phyloP scores from a whole-genome alignment of 345 rosid species.

The Lepidium africanum region DNA sequence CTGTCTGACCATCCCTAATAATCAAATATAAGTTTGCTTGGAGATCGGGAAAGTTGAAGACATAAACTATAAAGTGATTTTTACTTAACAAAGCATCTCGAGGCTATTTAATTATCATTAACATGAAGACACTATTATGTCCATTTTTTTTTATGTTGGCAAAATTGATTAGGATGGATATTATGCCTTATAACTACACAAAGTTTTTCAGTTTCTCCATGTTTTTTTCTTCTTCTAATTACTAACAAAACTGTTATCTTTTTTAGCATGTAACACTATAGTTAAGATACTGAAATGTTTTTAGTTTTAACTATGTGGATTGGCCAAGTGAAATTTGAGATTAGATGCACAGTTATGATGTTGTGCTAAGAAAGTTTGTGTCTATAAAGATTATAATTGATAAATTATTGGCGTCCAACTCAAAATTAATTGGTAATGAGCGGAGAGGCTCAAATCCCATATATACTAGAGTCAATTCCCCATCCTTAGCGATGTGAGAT shows the following conservation, averaged over 20 bases:
- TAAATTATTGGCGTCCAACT: no score
- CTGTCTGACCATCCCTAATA: conserved; percentile 24
- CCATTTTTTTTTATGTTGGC: no score
- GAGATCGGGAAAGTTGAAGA: conserved; percentile 29
- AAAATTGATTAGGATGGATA: neutral
- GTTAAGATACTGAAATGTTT: neutral
- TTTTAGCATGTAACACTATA: neutral
- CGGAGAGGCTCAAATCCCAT: no score
- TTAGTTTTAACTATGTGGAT: neutral
- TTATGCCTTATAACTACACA: neutral
- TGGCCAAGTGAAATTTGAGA: neutral
- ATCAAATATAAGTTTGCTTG: conserved; percentile 29
- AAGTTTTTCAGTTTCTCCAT: neutral
- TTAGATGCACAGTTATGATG: neutral
- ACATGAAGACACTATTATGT: conserved; percentile 4
- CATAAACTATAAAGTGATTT: conserved; percentile 17
- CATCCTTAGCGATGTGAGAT: no score
- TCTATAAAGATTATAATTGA: no score
- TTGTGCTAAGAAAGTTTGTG: neutral
- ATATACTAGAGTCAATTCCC: no score
- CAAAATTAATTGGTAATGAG: no score
- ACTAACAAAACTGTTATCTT: neutral
- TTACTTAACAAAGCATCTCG: conserved; percentile 25
- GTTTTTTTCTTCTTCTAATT: neutral
- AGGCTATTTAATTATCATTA: conserved; percentile 14